Evolutionary conservation across 192 early-diverging fungal genomes (phyloP).

Genomic region (Entomortierella beljakovae): DNA sequence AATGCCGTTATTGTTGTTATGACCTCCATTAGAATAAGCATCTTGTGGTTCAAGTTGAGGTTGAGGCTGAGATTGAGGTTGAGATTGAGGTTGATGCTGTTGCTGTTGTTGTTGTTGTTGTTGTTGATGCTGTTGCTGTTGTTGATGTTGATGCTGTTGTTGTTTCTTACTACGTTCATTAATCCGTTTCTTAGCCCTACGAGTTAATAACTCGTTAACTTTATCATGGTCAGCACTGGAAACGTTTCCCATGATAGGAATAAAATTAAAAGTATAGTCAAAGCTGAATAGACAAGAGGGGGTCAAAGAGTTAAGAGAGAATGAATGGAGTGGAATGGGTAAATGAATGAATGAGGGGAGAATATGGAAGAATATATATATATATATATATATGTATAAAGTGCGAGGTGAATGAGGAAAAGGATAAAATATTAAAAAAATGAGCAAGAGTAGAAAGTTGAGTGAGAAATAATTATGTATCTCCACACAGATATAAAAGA

Average conservation of each 20-base stretch:
- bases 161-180: constrained; percentile 14
- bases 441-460: neutral
- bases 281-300: neutral
- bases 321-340: neutral
- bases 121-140: constrained; percentile 29
- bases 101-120: constrained; percentile 20
- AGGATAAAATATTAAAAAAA: neutral
- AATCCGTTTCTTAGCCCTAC: constrained; percentile 35
- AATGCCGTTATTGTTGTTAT: constrained; percentile 6
- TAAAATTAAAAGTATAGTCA: neutral
- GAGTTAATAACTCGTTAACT: constrained; percentile 37
- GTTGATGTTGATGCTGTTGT: constrained; percentile 21
- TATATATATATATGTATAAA: neutral
- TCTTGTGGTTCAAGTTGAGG: neutral
- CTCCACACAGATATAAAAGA: neutral
- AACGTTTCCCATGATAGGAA: constrained; percentile 37
- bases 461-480: neutral
- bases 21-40: neutral
- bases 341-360: neutral
- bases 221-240: constrained; percentile 47
- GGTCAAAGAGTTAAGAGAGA: too few relatives aligned
- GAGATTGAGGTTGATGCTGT: too few relatives aligned
- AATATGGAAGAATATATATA: neutral
- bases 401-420: neutral
- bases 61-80: too few relatives aligned